These are phyloP conservation scores for Endoconidiophora polonica DNA, from an alignment of 2,329 filamentous ascomycete species.

Conservation along the genomic window DNA sequence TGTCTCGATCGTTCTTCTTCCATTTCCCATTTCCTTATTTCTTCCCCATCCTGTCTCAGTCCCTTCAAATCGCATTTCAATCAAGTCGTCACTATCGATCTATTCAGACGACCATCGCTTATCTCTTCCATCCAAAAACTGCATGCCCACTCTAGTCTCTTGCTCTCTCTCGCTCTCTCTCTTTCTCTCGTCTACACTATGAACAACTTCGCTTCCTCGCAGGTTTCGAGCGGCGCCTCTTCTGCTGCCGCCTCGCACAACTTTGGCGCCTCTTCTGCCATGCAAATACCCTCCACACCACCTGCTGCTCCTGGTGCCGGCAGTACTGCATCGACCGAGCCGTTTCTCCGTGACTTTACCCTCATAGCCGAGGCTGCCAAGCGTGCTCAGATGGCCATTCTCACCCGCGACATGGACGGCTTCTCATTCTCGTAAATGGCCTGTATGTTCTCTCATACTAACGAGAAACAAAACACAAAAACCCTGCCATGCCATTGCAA, in stretches of 20 bases:
- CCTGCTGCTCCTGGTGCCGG: constrained; percentile 15
- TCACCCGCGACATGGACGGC: constrained; percentile 73
- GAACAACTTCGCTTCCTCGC: constrained; percentile 22
- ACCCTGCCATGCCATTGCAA: background rate
- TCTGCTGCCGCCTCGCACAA: constrained; percentile 14
- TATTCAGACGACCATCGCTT: too few species aligned
- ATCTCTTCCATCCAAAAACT: too few species aligned
- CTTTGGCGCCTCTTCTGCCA: constrained; percentile 16
- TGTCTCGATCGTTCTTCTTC: too few species aligned
- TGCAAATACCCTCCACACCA: constrained; percentile 19
- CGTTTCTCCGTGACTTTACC: constrained; percentile 64
- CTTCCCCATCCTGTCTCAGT: too few species aligned
- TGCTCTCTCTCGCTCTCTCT: background rate
- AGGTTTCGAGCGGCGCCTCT: constrained; percentile 15
- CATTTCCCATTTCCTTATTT: too few species aligned
- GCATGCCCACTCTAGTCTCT: background rate
- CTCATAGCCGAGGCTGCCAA: constrained; percentile 87
- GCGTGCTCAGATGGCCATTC: constrained; percentile 73
- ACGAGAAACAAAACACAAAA: background rate
- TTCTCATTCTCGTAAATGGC: constrained; percentile 34
- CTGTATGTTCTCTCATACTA: background rate
- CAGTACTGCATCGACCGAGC: constrained; percentile 24
- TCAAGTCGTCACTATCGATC: too few species aligned
- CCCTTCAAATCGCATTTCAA: too few species aligned
- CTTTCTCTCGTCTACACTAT: constrained; percentile 15